A percentile compares a stretch with the other conserved stretches of the same genome.
phyloP scores from a whole-genome alignment of 2,329 filamentous ascomycete genomes.

The Simplicillium aogashimaense region DNA sequence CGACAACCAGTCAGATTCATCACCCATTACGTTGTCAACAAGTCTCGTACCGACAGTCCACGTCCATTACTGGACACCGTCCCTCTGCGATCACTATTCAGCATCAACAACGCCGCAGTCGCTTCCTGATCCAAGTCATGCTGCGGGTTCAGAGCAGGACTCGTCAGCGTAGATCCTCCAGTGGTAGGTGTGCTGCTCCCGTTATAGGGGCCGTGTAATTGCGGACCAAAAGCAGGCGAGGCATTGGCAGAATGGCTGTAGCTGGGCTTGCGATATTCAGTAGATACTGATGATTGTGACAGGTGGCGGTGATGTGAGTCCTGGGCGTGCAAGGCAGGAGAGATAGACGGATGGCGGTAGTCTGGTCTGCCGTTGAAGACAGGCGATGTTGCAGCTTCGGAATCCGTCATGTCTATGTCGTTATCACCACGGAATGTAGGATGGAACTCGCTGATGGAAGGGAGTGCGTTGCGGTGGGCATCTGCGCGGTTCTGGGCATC shows the following conservation, averaged over 20 bases:
- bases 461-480: conserved; percentile 18
- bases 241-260: conserved; percentile 37
- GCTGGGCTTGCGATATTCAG: conserved; percentile 40
- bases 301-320: conserved; percentile 34
- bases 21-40: conserved; percentile 37
- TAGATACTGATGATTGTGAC: conserved; percentile 44
- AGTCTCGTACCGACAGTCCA: conserved; percentile 44
- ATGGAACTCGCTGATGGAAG: conserved; percentile 27
- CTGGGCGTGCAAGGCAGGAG: conserved; percentile 39
- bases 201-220: conserved; percentile 24
- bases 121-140: conserved; percentile 63
- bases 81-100: conserved; percentile 66
- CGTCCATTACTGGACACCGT: conserved; percentile 23
- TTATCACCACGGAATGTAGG: conserved; percentile 28
- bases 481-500: conserved; percentile 18
- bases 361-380: conserved; percentile 25
- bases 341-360: conserved; percentile 36
- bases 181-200: conserved; percentile 28
- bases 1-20: not conserved
- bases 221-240: conserved; percentile 49
- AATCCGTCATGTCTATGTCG: conserved; percentile 54
- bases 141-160: conserved; percentile 45
- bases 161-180: conserved; percentile 45
- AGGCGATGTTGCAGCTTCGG: conserved; percentile 35
- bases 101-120: conserved; percentile 77